phyloP scores from a whole-genome alignment of 495 filamentous ascomycete genomes.

The Friedmanniomyces endolithicus region DNA sequence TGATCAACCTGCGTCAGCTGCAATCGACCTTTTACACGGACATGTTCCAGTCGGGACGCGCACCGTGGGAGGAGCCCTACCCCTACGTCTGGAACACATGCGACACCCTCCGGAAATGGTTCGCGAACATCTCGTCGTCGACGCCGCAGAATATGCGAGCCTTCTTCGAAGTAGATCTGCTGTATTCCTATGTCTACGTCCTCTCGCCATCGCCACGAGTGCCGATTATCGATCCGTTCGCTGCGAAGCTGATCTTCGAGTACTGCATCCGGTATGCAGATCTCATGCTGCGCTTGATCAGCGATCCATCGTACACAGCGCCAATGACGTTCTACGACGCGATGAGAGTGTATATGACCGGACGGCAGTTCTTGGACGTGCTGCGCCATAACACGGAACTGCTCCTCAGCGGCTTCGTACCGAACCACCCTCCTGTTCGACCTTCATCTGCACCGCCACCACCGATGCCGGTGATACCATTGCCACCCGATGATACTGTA shows the following conservation, averaged over 20 bases:
- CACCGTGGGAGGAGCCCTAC: conserved; percentile 34
- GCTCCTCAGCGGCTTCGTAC: conserved; percentile 23
- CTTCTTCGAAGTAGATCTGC: conserved; percentile 65
- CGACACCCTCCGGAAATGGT: conserved; percentile 21
- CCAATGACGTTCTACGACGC: conserved; percentile 65
- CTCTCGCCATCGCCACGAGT: conserved; percentile 59
- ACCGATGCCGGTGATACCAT: conserved; percentile 6
- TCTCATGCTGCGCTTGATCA: conserved; percentile 41
- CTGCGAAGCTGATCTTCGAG: conserved; percentile 66
- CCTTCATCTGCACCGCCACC: conserved; percentile 16
- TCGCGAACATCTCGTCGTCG: conserved; percentile 45
- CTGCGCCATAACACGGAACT: conserved; percentile 43
- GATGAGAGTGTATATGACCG: conserved; percentile 58
- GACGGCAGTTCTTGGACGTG: conserved; percentile 55
- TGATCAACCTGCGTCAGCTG: conserved; percentile 63
- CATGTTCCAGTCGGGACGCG: conserved; percentile 58
- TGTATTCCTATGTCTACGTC: conserved; percentile 75
- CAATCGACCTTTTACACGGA: conserved; percentile 75
- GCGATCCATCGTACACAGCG: conserved; percentile 33
- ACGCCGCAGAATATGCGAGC: conserved; percentile 48
- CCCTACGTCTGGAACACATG: conserved; percentile 28
- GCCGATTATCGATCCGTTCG: conserved; percentile 53
- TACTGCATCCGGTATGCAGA: conserved; percentile 62
- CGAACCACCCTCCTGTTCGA: conserved; percentile 13
- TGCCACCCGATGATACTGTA: conserved; percentile 15